phyloP scores from a whole-genome alignment of 2,329 filamentous ascomycete genomes.

The Aspergillus niger region DNA sequence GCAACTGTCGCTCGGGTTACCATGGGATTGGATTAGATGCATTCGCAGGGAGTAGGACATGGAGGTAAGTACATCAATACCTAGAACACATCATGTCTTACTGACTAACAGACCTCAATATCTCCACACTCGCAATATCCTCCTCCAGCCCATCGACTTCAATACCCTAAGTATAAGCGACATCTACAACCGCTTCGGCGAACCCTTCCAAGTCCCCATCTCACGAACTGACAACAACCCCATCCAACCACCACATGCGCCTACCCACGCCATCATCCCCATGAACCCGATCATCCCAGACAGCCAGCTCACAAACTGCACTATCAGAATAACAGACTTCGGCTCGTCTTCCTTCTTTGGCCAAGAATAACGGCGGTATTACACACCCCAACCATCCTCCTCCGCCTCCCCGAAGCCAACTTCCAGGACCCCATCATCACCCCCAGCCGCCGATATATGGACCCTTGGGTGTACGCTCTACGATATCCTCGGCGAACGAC shows the following conservation, averaged over 20 bases:
- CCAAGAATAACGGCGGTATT: not conserved
- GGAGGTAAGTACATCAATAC: not conserved
- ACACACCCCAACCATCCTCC: not conserved
- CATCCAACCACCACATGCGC: not conserved
- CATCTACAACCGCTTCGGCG: not conserved
- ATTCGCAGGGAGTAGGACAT: not conserved
- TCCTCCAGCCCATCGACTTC: not conserved
- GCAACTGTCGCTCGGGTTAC: not conserved
- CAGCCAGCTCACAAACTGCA: not conserved
- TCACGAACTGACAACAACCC: not conserved
- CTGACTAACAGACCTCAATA: not conserved
- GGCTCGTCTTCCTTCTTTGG: not conserved
- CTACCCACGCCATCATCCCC: slow-evolving; percentile 1
- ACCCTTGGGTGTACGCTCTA: not conserved
- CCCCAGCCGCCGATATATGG: not conserved
- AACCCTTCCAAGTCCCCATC: slow-evolving; percentile 1
- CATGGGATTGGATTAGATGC: not conserved
- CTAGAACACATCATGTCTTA: too few species aligned
- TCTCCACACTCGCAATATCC: not conserved
- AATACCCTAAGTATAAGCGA: not conserved
- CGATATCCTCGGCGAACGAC: not conserved
- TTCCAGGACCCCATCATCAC: not conserved
- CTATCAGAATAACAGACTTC: not conserved
- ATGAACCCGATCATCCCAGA: not conserved
- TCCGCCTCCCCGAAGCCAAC: not conserved